These are phyloP conservation scores for Hyaloperonospora arabidopsidis DNA, from an alignment of 352 stramenopile species.

Conservation along the genomic window DNA sequence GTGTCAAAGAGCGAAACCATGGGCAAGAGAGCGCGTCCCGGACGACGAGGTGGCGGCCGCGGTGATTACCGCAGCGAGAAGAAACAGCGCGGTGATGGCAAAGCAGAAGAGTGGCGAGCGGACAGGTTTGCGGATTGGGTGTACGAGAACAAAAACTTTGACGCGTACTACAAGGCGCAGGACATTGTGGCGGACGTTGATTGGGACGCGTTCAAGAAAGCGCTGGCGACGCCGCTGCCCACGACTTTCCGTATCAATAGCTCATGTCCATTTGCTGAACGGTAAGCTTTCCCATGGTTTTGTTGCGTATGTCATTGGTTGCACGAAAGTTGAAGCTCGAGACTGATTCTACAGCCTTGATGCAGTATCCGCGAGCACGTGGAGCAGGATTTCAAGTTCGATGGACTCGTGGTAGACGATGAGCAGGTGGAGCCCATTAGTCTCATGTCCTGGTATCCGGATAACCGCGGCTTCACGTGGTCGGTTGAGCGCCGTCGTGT, in stretches of 20 bases:
- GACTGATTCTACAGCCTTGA: slow-evolving; percentile 3
- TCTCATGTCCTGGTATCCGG: slow-evolving; percentile 85
- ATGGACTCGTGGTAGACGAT: slow-evolving; percentile 69
- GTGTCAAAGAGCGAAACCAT: slow-evolving; percentile 17
- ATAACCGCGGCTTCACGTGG: slow-evolving; percentile 86
- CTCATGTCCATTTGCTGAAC: slow-evolving; percentile 76
- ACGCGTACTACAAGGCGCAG: slow-evolving; percentile 86
- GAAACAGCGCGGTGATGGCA: slow-evolving; percentile 42
- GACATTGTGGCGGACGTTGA: slow-evolving; percentile 72
- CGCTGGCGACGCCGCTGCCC: slow-evolving; percentile 82
- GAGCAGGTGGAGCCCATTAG: slow-evolving; percentile 79
- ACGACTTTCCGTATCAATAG: slow-evolving; percentile 92
- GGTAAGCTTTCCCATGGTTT: slow-evolving; percentile 25
- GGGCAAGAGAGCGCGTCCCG: slow-evolving; percentile 42
- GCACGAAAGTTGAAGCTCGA: background rate
- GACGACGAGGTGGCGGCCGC: slow-evolving; percentile 24
- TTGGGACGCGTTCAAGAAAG: slow-evolving; percentile 88
- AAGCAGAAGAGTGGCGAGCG: slow-evolving; percentile 28
- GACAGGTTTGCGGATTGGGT: slow-evolving; percentile 81
- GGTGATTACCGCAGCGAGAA: slow-evolving; percentile 35
- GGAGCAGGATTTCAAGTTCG: slow-evolving; percentile 79
- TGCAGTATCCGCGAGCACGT: slow-evolving; percentile 81
- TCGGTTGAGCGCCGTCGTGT: slow-evolving; percentile 84
- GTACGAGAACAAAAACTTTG: slow-evolving; percentile 81
- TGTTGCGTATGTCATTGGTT: background rate